Percentiles rank a stretch among this genome's conserved stretches.
These are phyloP conservation scores for Zymoseptoria ardabiliae DNA, from an alignment of 2,329 filamentous ascomycete genomes.

Conservation along the genomic window DNA sequence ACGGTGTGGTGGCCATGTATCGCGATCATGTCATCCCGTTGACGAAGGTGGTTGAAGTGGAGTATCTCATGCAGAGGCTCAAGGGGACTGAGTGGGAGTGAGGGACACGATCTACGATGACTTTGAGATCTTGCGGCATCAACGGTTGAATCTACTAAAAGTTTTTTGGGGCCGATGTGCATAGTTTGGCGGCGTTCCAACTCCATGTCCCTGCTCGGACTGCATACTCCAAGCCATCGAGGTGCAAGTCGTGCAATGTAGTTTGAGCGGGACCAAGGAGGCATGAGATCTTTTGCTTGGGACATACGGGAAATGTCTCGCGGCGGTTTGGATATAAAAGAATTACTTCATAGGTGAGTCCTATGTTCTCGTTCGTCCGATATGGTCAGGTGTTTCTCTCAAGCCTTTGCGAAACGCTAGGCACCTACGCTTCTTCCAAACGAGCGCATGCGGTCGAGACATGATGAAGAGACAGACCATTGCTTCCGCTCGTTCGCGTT, in stretches of 20 bases:
- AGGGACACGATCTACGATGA: background rate
- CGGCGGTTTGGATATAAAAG: background rate
- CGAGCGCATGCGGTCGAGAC: no score
- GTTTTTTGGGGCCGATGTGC: background rate
- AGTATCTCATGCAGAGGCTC: slow-evolving; percentile 93
- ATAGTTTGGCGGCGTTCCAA: background rate
- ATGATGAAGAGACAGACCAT: no score
- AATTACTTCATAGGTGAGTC: background rate
- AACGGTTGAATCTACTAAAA: no score
- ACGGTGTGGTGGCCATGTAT: slow-evolving; percentile 87
- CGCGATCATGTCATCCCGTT: slow-evolving; percentile 87
- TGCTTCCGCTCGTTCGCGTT: no score
- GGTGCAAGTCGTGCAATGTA: no score
- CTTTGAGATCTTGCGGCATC: background rate
- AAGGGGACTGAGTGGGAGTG: slow-evolving; percentile 47
- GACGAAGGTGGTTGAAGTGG: slow-evolving; percentile 97
- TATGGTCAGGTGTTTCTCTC: background rate
- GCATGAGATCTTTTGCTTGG: no score
- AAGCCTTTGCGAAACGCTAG: background rate
- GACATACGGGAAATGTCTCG: no score
- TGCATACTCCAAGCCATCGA: no score
- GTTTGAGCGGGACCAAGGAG: no score
- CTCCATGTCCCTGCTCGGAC: no score
- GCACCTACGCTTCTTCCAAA: background rate
- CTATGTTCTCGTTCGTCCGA: background rate